Percentiles rank a stretch among this genome's conserved stretches.
phyloP scores from a whole-genome alignment of 164 flowering plant species.

The Dillenia suffruticosa region DNA sequence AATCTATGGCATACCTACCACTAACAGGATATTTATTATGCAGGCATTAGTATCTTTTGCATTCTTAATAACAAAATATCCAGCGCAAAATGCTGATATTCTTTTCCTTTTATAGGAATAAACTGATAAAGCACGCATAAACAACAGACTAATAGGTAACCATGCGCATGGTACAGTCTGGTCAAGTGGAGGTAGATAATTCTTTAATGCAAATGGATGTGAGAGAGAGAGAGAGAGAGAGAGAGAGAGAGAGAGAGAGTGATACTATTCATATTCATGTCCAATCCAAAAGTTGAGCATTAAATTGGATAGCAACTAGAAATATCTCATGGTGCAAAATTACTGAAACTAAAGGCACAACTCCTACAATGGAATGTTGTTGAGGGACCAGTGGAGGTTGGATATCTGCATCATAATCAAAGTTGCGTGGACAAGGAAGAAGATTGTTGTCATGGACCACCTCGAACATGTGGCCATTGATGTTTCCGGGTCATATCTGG shows the following conservation, averaged over 20 bases:
- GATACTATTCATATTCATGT: not conserved
- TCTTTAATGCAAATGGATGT: slow-evolving; percentile 15
- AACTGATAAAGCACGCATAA: not conserved
- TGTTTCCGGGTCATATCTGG: not conserved
- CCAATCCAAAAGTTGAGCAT: not conserved
- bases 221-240: slow-evolving; percentile 1
- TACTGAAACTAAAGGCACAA: not conserved
- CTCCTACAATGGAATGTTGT: not conserved
- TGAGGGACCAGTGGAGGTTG: not conserved
- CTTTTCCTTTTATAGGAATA: not conserved
- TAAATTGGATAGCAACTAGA: not conserved
- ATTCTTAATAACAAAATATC: not conserved
- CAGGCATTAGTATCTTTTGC: not conserved
- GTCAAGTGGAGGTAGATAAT: slow-evolving; percentile 17
- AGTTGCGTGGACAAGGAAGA: not conserved
- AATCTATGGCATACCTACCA: no score
- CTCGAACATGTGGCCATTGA: not conserved
- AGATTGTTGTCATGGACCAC: slow-evolving; percentile 6
- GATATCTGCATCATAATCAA: not conserved
- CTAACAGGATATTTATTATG: no score
- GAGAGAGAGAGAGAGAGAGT: slow-evolving; percentile 2
- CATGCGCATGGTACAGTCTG: slow-evolving; percentile 8
- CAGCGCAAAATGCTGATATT: not conserved
- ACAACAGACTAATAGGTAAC: not conserved
- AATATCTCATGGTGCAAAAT: not conserved